Evolutionary conservation across 495 filamentous ascomycete genomes (phyloP), one percentile per base, ranked within the genome.

Genomic region (Penicillium lividum): DNA sequence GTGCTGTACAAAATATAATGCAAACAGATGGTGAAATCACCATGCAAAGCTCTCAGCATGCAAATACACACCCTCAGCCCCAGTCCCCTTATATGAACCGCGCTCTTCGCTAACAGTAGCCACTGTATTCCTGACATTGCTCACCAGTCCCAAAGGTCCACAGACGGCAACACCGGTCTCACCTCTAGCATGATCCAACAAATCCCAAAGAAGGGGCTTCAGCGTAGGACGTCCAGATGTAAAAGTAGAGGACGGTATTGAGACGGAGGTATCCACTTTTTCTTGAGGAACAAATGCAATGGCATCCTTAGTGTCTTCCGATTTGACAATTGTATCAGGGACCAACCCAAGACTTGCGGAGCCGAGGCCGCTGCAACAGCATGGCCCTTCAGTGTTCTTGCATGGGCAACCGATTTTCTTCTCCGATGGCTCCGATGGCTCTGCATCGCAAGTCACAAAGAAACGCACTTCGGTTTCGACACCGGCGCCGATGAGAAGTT

Each of bases 41-140:
- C 48, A 51, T 34, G 30, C 45, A 34, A 59, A 59, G 28, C 22
- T 45, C 38, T 59, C 57, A 1, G 38, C 51, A 28, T 59, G 57
- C 42, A 59, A 36, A 29, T 59, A 59, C 5, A 59, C 36, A 4
- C 57, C 57, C 29, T 59, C 44, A 7, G 57, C 57, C 4, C 44
- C 57, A 10, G 57, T 59, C 3, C 57, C 57, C 31, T 59, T 59
- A 50, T 50, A 11, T 15, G 46, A 48, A 1, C 44, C 57, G 10
- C 57, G 51, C n/a, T 59, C 40, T 5, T 59, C 57, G 36, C 57
- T 59, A 4, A 54, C 34, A 49, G 33, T 50, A 7, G 46, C 57
- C 22, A 59, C 57, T 1, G 34, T 54, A 16, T 44, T 48, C 29
- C 57, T 28, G 11, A 59, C 57, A 45, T 36, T 30, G 36, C 46